Evolutionary conservation across 192 early-diverging fungal species (phyloP), one percentile per base, ranked within the genome.

Genomic region (Phycomyces blakesleeanus): DNA sequence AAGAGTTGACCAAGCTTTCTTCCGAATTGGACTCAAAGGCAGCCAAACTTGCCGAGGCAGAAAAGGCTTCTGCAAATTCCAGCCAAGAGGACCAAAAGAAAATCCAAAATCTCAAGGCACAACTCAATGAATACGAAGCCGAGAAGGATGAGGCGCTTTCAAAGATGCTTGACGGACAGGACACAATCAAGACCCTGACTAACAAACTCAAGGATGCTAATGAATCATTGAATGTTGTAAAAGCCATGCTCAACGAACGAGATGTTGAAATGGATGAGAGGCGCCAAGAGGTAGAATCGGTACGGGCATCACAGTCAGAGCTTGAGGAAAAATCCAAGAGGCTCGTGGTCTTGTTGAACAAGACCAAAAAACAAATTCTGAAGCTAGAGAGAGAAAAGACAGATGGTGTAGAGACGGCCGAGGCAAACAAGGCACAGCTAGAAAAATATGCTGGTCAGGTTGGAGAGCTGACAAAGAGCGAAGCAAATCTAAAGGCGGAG

Each of bases 351-450:
- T 27, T 81, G 21, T 60, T 79, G 16, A 75, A 77, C 58, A 80
- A 75, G 26, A 77, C 77, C 0, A 74, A 81, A 51, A 79, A 81
- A 60, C 79, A 81, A 55, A 81, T 83, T n/a, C 18, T 75, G 14
- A 64, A 71, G 29, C 60, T 83, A 5, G 82, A 83, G 50, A 81
- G 79, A 52, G 82, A 83, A 59, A 81, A 79, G 60, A 59, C 61
- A n/a, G 61, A 63, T 41, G 37, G 37, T 11, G 16, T 47, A 38
- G 39, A 40, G 16, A 29, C 52, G 40, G 51, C 37, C 0, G 51
- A 63, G 15, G 7, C 61, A 40, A 39, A 6, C 61, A 63, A 63
- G 24, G 26, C 20, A 11, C 61, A 63, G 25, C 20, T 63, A 11
- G 16, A 27, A 0, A 41, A 18, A 5, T 11, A 21, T 26, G 11